phyloP scores from a whole-genome alignment of 2,329 filamentous ascomycete genomes.

The Aspergillus oerlinghausenensis region DNA sequence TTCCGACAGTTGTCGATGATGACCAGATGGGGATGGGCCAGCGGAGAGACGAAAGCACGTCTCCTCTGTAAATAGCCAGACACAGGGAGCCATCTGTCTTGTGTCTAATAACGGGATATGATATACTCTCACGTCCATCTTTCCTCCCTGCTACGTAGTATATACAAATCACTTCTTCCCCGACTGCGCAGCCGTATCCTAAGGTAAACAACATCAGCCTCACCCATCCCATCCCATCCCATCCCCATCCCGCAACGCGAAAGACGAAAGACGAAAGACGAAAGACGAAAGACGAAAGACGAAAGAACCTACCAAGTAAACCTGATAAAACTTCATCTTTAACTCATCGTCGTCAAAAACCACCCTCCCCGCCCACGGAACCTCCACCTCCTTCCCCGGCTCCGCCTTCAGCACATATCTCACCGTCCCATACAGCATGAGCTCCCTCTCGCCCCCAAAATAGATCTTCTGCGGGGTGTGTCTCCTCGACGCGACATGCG shows the following conservation, averaged over 20 bases:
- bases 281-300: too few relatives aligned
- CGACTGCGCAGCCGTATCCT: constrained; percentile 32
- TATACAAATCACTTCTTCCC: constrained; percentile 21
- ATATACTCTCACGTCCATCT: background rate
- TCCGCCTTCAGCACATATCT: constrained; percentile 30
- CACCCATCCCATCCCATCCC: background rate
- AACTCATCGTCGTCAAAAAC: constrained; percentile 27
- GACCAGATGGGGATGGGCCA: background rate
- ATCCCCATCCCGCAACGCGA: background rate
- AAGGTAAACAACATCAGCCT: constrained; percentile 11
- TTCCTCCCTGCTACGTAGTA: background rate
- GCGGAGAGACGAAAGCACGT: background rate
- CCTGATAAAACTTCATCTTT: constrained; percentile 39
- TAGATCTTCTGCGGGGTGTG: constrained; percentile 28
- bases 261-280: background rate
- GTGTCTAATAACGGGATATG: background rate
- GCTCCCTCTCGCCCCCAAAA: constrained; percentile 29
- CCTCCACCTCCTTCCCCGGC: constrained; percentile 27
- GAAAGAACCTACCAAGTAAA: constrained; percentile 32
- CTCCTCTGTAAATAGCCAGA: too few relatives aligned
- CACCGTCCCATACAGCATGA: constrained; percentile 37
- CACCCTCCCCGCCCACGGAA: constrained; percentile 35
- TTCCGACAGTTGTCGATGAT: background rate
- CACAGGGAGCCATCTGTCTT: too few relatives aligned
- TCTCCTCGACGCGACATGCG: constrained; percentile 30